Evolutionary conservation across 805 yeast genomes (phyloP).

Genomic region (Myxozyma sirexii): DNA sequence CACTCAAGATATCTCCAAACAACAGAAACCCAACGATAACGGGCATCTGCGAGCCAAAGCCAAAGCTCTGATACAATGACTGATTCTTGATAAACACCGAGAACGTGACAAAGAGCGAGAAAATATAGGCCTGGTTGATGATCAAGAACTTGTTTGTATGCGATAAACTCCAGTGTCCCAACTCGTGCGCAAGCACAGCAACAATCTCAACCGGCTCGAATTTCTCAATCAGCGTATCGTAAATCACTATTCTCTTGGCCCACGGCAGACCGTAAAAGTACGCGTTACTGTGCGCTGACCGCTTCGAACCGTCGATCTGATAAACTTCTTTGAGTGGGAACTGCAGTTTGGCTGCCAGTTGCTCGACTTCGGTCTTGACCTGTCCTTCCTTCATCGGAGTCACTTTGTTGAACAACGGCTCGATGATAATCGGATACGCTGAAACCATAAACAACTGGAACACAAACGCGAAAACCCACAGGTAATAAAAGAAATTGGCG

Average conservation of each 20-base stretch:
- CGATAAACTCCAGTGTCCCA: conserved; percentile 94
- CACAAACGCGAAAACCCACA: conserved; percentile 68
- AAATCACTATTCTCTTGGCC: conserved; percentile 93
- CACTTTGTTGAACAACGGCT: conserved; percentile 89
- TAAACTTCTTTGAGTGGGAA: conserved; percentile 87
- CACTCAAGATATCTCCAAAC: conserved; percentile 66
- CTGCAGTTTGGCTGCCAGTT: conserved; percentile 68
- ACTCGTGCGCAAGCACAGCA: conserved; percentile 97
- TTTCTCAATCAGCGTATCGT: conserved; percentile 84
- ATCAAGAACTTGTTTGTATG: conserved; percentile 80
- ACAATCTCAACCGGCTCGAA: conserved; percentile 78
- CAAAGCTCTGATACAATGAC: conserved; percentile 77
- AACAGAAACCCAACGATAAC: conserved; percentile 77
- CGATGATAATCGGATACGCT: conserved; percentile 79
- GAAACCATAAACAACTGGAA: conserved; percentile 70
- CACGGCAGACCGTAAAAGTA: conserved; percentile 96
- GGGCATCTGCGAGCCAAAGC: conserved; percentile 69
- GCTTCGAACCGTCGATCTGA: conserved; percentile 95
- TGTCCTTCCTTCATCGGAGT: conserved; percentile 91
- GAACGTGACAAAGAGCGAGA: conserved; percentile 69
- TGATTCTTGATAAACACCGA: conserved; percentile 77
- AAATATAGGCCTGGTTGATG: conserved; percentile 64
- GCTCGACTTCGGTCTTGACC: conserved; percentile 76
- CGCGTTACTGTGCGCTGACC: conserved; percentile 96
- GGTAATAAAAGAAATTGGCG: conserved; percentile 76